A percentile compares a stretch with the other conserved stretches of the same genome.
These are phyloP conservation scores for Leucoagaricus sp. DNA, from an alignment of 1,284 basidiomycete genomes.

Conservation along the genomic window DNA sequence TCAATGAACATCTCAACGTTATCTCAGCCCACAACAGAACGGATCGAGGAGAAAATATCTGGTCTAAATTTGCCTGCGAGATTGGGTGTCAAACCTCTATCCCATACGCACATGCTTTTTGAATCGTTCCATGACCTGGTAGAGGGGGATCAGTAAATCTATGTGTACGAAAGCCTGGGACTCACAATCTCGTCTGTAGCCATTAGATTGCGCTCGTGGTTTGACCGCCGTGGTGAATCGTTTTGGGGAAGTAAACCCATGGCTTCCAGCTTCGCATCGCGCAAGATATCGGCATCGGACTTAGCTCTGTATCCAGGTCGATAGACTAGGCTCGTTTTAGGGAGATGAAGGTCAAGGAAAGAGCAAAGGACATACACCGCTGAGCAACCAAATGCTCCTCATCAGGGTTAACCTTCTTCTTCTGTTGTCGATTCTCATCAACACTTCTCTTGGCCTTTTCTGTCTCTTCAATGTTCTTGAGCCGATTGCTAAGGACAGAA, in stretches of 20 bases:
- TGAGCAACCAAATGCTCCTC: constrained; percentile 81
- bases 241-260: constrained; percentile 70
- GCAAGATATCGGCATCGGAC: constrained; percentile 84
- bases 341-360: constrained; percentile 3
- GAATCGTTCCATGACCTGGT: constrained; percentile 83
- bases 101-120: constrained; percentile 81
- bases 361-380: constrained; percentile 64
- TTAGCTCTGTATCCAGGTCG: constrained; percentile 77
- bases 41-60: too few species aligned
- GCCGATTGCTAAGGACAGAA: constrained; percentile 65
- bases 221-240: constrained; percentile 47
- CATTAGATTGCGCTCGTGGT: constrained; percentile 68
- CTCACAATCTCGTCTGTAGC: constrained; percentile 89
- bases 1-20: not conserved
- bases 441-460: constrained; percentile 91
- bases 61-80: too few species aligned
- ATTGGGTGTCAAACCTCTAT: constrained; percentile 5
- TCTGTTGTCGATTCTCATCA: constrained; percentile 69
- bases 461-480: constrained; percentile 96
- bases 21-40: not conserved
- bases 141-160: not conserved
- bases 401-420: constrained; percentile 53
- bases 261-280: constrained; percentile 82
- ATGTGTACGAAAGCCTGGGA: constrained; percentile 1
- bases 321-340: constrained; percentile 61